Percentiles rank a stretch among this genome's conserved stretches.
These are phyloP conservation scores for Pichia norvegensis DNA, from an alignment of 1,139 yeast genomes.

Conservation along the genomic window DNA sequence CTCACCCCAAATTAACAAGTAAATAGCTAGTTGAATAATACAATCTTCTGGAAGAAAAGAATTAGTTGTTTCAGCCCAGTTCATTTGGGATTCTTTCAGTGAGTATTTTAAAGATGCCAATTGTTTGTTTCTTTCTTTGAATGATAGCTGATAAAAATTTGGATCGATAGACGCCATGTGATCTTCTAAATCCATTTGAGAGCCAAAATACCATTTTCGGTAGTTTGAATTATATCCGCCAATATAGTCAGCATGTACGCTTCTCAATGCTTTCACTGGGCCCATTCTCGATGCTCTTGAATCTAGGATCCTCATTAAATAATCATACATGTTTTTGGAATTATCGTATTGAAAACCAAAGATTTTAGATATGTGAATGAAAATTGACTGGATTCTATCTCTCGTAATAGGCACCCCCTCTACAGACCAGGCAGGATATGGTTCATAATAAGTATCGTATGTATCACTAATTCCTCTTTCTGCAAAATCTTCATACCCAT, in stretches of 20 bases:
- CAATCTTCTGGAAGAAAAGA: constrained; percentile 38
- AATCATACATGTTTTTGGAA: constrained; percentile 58
- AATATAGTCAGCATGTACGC: constrained; percentile 65
- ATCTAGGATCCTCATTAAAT: constrained; percentile 53
- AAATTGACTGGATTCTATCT: constrained; percentile 49
- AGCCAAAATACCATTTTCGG: constrained; percentile 70
- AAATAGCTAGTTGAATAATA: constrained; percentile 59
- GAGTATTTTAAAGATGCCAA: constrained; percentile 12
- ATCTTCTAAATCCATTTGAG: constrained; percentile 59
- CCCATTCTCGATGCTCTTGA: constrained; percentile 63
- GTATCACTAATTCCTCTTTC: constrained; percentile 37
- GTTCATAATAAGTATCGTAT: constrained; percentile 37
- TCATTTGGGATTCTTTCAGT: constrained; percentile 35
- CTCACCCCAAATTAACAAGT: constrained; percentile 80
- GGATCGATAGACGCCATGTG: constrained; percentile 33
- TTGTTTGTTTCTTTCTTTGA: constrained; percentile 28
- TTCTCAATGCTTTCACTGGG: constrained; percentile 45
- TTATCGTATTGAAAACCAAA: constrained; percentile 65
- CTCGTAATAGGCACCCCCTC: constrained; percentile 34
- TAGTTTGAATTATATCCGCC: constrained; percentile 65
- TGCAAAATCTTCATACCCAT: constrained; percentile 33
- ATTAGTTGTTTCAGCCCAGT: constrained; percentile 43
- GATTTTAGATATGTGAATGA: constrained; percentile 43
- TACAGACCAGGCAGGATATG: constrained; percentile 54
- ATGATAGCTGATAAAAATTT: constrained; percentile 9